Evolutionary conservation across 164 flowering plant genomes (phyloP).

Genomic region (Pachysandra terminalis): DNA sequence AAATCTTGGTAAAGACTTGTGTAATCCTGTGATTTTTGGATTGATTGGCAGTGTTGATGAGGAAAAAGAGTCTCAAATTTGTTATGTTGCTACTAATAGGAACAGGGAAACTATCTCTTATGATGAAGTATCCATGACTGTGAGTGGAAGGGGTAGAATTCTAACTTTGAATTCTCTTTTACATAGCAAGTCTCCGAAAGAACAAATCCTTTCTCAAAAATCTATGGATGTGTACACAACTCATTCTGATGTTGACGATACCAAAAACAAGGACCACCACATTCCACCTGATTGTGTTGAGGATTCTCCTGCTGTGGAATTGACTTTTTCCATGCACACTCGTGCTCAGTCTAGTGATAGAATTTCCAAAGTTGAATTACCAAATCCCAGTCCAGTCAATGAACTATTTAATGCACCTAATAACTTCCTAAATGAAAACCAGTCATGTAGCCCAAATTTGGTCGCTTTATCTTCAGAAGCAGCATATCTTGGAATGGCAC

Average conservation of each 20-base stretch:
- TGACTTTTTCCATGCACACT: conserved; percentile 1
- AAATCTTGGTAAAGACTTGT: conserved; percentile 6
- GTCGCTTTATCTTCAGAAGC: conserved; percentile 6
- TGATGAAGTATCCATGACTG: conserved; percentile 9
- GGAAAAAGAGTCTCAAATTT: conserved; percentile 13
- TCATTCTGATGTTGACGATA: not conserved
- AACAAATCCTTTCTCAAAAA: conserved; percentile 3
- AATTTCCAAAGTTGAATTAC: conserved; percentile 3
- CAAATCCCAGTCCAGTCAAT: conserved; percentile 5
- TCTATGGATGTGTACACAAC: conserved; percentile 5
- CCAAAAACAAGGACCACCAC: too few relatives aligned
- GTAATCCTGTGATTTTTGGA: conserved; percentile 9
- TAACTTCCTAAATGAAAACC: conserved; percentile 10
- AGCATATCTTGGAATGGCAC: conserved; percentile 1
- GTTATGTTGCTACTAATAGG: conserved; percentile 15
- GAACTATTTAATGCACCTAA: not conserved
- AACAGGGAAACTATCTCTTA: conserved; percentile 8
- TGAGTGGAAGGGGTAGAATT: conserved; percentile 9
- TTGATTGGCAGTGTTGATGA: conserved; percentile 15
- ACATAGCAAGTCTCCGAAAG: conserved; percentile 14
- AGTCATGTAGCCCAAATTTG: not conserved
- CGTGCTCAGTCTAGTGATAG: conserved; percentile 2
- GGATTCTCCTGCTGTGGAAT: conserved; percentile 22
- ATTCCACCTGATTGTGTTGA: conserved; percentile 4
- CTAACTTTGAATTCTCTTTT: conserved; percentile 16